These are phyloP conservation scores for Thermomyces lanuginosus DNA, from an alignment of 2,329 filamentous ascomycete species.

Conservation along the genomic window DNA sequence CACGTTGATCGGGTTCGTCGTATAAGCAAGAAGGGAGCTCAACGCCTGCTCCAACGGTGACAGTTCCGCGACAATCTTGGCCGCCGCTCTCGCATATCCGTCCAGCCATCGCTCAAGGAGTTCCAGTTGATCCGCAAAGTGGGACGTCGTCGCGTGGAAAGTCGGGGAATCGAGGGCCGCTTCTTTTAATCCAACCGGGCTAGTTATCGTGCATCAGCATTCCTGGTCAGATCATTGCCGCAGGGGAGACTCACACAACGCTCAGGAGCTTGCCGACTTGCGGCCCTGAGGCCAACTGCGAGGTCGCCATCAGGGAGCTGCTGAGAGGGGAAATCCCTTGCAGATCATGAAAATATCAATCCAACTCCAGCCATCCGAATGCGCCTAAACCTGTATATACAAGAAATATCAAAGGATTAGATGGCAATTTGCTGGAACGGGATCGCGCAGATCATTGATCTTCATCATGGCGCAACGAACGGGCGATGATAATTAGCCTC, in stretches of 20 bases:
- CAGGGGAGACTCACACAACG: conserved; percentile 24
- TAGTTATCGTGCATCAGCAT: conserved; percentile 13
- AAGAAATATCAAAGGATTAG: too few species aligned
- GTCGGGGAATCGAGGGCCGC: conserved; percentile 91
- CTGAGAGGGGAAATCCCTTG: too few species aligned
- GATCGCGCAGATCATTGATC: too few species aligned
- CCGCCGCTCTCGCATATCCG: conserved; percentile 46
- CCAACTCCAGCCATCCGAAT: too few species aligned
- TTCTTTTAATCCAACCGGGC: conserved; percentile 79
- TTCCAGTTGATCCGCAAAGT: conserved; percentile 86
- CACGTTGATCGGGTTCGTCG: conserved; percentile 54
- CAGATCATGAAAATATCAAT: too few species aligned
- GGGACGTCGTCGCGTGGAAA: conserved; percentile 70
- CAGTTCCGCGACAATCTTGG: conserved; percentile 48
- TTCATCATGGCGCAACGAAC: too few species aligned
- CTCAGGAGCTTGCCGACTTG: conserved; percentile 31
- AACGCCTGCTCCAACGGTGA: conserved; percentile 63
- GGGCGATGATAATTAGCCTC: too few species aligned
- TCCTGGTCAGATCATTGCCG: neutral
- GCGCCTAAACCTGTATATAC: too few species aligned
- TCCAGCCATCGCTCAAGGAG: conserved; percentile 85
- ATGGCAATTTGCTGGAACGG: too few species aligned
- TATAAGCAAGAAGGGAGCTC: conserved; percentile 57
- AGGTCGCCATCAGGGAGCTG: conserved; percentile 19
- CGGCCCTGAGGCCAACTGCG: conserved; percentile 20